Conservation (phyloP, 2,329 filamentous ascomycete genomes). For the Geoglossum cookeanum region DNA sequence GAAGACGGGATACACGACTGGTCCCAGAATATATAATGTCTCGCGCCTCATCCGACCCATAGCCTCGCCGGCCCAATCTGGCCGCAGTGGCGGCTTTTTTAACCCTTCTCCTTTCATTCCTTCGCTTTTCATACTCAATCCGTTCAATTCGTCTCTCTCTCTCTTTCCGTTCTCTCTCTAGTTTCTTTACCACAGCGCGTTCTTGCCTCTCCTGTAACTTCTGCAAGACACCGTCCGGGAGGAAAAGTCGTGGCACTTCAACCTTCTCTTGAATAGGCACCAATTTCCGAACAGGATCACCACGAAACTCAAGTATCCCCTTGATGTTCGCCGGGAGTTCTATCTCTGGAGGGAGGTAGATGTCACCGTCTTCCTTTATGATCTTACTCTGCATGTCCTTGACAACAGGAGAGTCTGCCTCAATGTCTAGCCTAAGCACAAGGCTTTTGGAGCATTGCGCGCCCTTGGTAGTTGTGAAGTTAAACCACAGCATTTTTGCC, state of each 20-base stretch:
- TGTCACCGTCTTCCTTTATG: slow-evolving; percentile 23
- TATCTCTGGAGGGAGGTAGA: slow-evolving; percentile 26
- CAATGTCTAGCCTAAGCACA: slow-evolving; percentile 27
- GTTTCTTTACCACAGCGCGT: not conserved
- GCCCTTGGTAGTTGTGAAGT: slow-evolving; percentile 28
- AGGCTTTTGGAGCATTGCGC: slow-evolving; percentile 30
- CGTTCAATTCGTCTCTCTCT: not conserved
- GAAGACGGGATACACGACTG: not conserved
- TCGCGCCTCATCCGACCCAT: not conserved
- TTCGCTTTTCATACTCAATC: not conserved
- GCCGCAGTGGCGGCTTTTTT: not conserved
- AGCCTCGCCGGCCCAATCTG: not conserved
- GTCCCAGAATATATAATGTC: not conserved
- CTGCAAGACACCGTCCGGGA: not conserved
- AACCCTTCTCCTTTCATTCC: not conserved
- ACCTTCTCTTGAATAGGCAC: not conserved
- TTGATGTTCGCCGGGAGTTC: slow-evolving; percentile 17
- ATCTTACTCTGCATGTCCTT: slow-evolving; percentile 30
- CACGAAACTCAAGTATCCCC: not conserved
- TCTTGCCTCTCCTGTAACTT: not conserved
- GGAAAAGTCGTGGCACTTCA: not conserved
- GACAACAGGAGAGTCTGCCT: slow-evolving; percentile 26
- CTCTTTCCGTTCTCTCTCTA: not conserved
- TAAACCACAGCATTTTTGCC: slow-evolving; percentile 33
- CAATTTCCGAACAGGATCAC: not conserved